Evolutionary conservation across 805 yeast species (phyloP).

Genomic region (Suhomyces sp.): DNA sequence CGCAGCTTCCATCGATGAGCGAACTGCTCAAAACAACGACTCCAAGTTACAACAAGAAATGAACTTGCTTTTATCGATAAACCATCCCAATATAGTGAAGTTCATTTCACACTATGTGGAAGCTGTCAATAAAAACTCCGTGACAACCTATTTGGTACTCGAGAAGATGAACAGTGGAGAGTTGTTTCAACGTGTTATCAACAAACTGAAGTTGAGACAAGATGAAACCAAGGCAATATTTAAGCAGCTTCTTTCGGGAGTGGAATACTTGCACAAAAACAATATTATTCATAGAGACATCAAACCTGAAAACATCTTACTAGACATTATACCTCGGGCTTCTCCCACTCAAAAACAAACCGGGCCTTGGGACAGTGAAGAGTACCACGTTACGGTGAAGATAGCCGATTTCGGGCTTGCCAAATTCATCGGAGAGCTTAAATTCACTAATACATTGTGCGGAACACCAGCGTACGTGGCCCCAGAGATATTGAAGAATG

Average conservation of each 20-base stretch:
- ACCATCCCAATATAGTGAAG: conserved; percentile 70
- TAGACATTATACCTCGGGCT: conserved; percentile 49
- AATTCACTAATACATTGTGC: conserved; percentile 74
- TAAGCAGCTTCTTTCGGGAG: conserved; percentile 42
- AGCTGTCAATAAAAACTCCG: conserved; percentile 48
- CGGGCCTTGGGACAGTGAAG: conserved; percentile 61
- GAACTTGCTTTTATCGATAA: conserved; percentile 58
- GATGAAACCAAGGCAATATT: conserved; percentile 61
- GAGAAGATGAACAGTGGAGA: conserved; percentile 78
- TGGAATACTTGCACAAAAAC: conserved; percentile 36
- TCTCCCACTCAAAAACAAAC: conserved; percentile 27
- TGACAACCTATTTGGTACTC: conserved; percentile 60
- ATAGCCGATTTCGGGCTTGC: conserved; percentile 83
- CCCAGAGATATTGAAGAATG: conserved; percentile 65
- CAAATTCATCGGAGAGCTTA: conserved; percentile 65
- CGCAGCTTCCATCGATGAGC: conserved; percentile 15
- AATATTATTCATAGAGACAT: conserved; percentile 46
- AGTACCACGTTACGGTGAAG: conserved; percentile 62
- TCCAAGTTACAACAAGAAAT: conserved; percentile 60
- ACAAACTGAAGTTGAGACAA: conserved; percentile 58
- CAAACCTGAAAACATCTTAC: conserved; percentile 43
- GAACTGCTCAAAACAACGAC: conserved; percentile 11
- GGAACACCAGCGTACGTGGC: conserved; percentile 90
- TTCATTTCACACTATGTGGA: conserved; percentile 58
- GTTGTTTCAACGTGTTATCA: conserved; percentile 66